Evolutionary conservation across 495 filamentous ascomycete species (phyloP).

Genomic region (Trichoderma erinaceum): DNA sequence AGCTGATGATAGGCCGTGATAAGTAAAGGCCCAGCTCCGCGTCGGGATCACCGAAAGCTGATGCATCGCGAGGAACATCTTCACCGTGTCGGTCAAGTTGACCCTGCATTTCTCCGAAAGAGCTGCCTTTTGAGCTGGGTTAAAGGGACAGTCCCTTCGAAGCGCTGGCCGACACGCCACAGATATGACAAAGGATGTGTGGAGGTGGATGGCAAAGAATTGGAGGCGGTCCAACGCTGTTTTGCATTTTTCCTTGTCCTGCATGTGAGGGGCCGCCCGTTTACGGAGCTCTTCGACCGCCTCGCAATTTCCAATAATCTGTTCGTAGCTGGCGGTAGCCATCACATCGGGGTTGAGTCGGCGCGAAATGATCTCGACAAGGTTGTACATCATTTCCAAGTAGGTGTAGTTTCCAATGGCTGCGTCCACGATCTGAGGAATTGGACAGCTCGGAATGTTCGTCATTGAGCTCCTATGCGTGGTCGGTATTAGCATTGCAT

Average conservation of each 20-base stretch:
- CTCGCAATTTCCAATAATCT: constrained; percentile 43
- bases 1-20: constrained; percentile 58
- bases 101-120: constrained; percentile 52
- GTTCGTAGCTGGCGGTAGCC: constrained; percentile 36
- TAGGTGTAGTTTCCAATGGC: constrained; percentile 44
- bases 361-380: constrained; percentile 45
- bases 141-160: constrained; percentile 36
- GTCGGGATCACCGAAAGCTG: constrained; percentile 59
- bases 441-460: constrained; percentile 42
- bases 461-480: constrained; percentile 41
- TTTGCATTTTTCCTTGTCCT: constrained; percentile 47
- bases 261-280: constrained; percentile 37
- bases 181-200: constrained; percentile 50
- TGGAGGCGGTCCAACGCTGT: constrained; percentile 48
- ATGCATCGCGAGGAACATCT: constrained; percentile 63
- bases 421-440: constrained; percentile 38
- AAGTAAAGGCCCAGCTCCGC: constrained; percentile 61
- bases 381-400: constrained; percentile 50
- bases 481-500: background rate
- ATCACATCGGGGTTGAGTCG: constrained; percentile 47
- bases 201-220: constrained; percentile 48
- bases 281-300: constrained; percentile 44
- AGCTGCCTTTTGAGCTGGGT: constrained; percentile 37
- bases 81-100: constrained; percentile 58
- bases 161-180: constrained; percentile 51